Conservation (phyloP, 257 asterid genomes). For the Craterostigma plantagineum region DNA sequence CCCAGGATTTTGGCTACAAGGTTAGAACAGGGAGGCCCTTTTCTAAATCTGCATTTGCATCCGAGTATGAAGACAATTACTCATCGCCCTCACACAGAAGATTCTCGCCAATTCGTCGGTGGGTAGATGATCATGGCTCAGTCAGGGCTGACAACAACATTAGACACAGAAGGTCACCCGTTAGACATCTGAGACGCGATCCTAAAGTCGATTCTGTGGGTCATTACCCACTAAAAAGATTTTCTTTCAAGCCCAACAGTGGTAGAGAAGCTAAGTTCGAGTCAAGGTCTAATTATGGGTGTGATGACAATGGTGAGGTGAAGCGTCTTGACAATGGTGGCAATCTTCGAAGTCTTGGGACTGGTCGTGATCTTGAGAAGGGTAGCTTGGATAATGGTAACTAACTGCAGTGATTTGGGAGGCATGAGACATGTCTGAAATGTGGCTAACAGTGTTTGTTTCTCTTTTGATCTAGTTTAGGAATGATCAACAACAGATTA, state of each 20-base stretch:
- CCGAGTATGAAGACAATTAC: conserved; percentile 33
- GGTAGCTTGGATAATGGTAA: not conserved
- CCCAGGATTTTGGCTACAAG: conserved; percentile 57
- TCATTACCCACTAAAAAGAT: conserved; percentile 16
- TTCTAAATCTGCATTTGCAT: conserved; percentile 27
- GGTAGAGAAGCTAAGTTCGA: conserved; percentile 14
- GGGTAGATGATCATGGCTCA: too few relatives aligned
- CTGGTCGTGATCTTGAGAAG: too few relatives aligned
- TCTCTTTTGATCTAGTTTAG: too few relatives aligned
- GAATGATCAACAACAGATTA: too few relatives aligned
- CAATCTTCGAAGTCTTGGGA: conserved; percentile 12
- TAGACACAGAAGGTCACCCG: conserved; percentile 39
- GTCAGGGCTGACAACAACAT: conserved; percentile 18
- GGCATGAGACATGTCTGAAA: too few relatives aligned
- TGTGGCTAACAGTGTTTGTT: too few relatives aligned
- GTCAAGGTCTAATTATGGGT: conserved; percentile 22
- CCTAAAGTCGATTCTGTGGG: conserved; percentile 5
- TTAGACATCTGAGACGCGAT: conserved; percentile 20
- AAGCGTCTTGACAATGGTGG: conserved; percentile 18
- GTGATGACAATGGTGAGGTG: conserved; percentile 22
- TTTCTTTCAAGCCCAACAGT: conserved; percentile 12
- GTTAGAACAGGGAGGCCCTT: conserved; percentile 31
- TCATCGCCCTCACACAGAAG: conserved; percentile 39
- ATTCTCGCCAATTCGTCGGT: conserved; percentile 16
- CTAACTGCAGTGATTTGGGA: too few relatives aligned